Conservation (phyloP, 495 filamentous ascomycete genomes). For the Aspergillus baeticus region DNA sequence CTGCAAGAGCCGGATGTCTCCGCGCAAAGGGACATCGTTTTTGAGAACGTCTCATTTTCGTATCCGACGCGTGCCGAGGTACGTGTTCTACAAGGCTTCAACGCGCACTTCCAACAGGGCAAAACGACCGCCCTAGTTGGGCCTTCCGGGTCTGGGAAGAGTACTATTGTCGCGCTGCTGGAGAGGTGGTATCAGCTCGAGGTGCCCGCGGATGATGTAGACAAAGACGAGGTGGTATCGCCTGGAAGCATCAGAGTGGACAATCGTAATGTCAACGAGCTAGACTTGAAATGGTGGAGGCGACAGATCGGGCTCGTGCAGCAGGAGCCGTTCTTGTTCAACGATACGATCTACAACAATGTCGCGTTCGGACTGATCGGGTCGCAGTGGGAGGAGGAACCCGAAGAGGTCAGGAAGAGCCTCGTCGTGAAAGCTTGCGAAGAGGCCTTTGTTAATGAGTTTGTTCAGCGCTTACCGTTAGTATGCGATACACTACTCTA, state of each 20-base stretch:
- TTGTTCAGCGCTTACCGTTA: constrained; percentile 30
- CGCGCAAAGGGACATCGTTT: constrained; percentile 49
- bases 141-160: constrained; percentile 60
- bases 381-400: constrained; percentile 53
- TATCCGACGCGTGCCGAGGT: constrained; percentile 49
- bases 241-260: constrained; percentile 50
- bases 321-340: constrained; percentile 72
- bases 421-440: constrained; percentile 27
- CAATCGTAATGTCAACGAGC: constrained; percentile 44
- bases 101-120: constrained; percentile 35
- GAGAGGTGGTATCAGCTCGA: constrained; percentile 59
- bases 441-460: constrained; percentile 31
- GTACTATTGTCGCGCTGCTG: constrained; percentile 63
- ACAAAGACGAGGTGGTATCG: not conserved
- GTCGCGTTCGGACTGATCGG: constrained; percentile 63
- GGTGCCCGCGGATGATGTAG: not conserved
- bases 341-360: constrained; percentile 64
- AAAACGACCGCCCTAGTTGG: constrained; percentile 60
- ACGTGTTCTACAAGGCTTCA: constrained; percentile 41
- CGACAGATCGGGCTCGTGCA: constrained; percentile 65
- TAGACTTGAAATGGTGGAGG: constrained; percentile 63
- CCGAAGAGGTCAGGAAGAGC: constrained; percentile 48
- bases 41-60: constrained; percentile 60
- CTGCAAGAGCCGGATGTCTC: constrained; percentile 25
- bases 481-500: no score